Evolutionary conservation across 2,329 filamentous ascomycete genomes (phyloP), one percentile per base, ranked within the genome.

Genomic region (Verruconis gallopava): DNA sequence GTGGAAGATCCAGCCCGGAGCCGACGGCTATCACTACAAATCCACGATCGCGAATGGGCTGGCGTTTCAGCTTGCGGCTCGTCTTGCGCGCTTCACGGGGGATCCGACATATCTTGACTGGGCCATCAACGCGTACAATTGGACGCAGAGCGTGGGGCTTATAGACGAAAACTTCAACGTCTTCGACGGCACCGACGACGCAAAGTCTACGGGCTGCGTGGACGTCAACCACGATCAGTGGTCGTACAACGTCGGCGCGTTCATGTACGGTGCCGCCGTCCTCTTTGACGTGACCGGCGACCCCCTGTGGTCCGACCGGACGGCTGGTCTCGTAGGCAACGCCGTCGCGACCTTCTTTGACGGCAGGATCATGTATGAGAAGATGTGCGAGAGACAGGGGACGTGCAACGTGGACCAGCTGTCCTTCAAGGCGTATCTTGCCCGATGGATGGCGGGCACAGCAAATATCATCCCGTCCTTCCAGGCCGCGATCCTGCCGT

Each of bases 401-500:
- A 66, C 64, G 19, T 88, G 82, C 67, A 73, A 84, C 61, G 68
- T 69, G 47, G 81, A 86, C 57, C 79, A 85, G 62, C 72, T 72
- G 52, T 76, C 71, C 38, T 86, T 85, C 74, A 86, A 86, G 62
- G 81, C 78, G 9, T 85, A 84, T 57, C 66, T 85, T 19, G 61
- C 75, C 20, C 77, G 81, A 33, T 86, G 78, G 74, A 54, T 70
- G 44, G 56, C 59, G 13, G 66, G 67, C 46, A 59, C 64, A 5
- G 59, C 64, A 2, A 48, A 63, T 21, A 46, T 68, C 35, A 62
- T 63, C 13, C 66, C 67, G 2, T 62, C 58, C 39, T 64, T 64
- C 22, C 53, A 54, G 34, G 51, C 55, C 18, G 50, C 52, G 11
- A 59, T 68, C 34, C 54, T 50, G 40, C 58, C 57, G 5, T 56